Conservation (phyloP, 768 basidiomycete genomes). For the Chalciporus chontae region DNA sequence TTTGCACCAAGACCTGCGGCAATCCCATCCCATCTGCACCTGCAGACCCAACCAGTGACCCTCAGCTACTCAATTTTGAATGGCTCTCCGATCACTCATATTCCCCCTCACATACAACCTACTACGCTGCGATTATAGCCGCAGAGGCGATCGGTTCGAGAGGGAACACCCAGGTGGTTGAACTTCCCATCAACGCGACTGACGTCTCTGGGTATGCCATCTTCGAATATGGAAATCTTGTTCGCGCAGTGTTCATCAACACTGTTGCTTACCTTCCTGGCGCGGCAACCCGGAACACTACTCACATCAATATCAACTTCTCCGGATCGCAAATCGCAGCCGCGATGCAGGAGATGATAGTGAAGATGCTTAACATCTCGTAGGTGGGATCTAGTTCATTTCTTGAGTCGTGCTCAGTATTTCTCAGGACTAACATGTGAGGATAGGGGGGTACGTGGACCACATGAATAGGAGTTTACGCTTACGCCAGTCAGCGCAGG, state of each 20-base stretch:
- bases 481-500: slow-evolving; percentile 31
- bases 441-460: slow-evolving; percentile 52
- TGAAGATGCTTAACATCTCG: slow-evolving; percentile 51
- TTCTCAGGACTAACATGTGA: slow-evolving; percentile 52
- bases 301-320: slow-evolving; percentile 43
- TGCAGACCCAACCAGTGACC: slow-evolving; percentile 59
- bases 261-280: slow-evolving; percentile 45
- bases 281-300: slow-evolving; percentile 34
- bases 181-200: slow-evolving; percentile 46
- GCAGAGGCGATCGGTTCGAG: slow-evolving; percentile 53
- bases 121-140: slow-evolving; percentile 61
- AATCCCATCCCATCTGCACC: slow-evolving; percentile 4
- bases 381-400: slow-evolving; percentile 15
- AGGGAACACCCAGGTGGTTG: slow-evolving; percentile 40
- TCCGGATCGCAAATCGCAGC: slow-evolving; percentile 24
- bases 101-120: slow-evolving; percentile 64
- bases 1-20: not conserved
- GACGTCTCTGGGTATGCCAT: slow-evolving; percentile 60
- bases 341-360: slow-evolving; percentile 31
- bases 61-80: slow-evolving; percentile 57
- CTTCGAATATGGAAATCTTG: slow-evolving; percentile 44
- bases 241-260: slow-evolving; percentile 57
- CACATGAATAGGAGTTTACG: slow-evolving; percentile 26
- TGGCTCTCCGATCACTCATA: slow-evolving; percentile 48
- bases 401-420: too few species aligned